phyloP scores from a whole-genome alignment of 345 rosid genomes.

The Clausena lansium region DNA sequence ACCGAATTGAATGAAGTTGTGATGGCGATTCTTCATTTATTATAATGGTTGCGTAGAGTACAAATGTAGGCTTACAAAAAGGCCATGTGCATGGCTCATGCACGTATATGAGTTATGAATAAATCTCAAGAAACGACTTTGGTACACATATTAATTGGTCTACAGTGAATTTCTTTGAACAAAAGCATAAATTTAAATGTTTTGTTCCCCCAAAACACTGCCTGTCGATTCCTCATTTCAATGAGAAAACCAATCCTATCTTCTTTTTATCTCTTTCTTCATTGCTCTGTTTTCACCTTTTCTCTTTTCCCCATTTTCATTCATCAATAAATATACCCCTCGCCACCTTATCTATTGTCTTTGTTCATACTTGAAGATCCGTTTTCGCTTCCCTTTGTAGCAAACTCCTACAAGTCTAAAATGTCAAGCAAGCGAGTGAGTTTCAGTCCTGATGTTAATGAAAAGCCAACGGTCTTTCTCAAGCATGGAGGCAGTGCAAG shows the following conservation, averaged over 20 bases:
- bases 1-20: no score
- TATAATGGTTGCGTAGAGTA: not conserved
- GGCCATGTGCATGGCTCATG: constrained; percentile 33
- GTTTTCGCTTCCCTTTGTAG: not conserved
- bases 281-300: not conserved
- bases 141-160: not conserved
- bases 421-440: constrained; percentile 74
- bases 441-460: constrained; percentile 62
- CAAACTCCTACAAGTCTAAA: not conserved
- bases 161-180: constrained; percentile 27
- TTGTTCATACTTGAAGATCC: not conserved
- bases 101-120: constrained; percentile 10
- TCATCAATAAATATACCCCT: constrained; percentile 44
- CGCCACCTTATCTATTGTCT: constrained; percentile 25
- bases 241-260: constrained; percentile 5
- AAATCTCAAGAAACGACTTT: not conserved
- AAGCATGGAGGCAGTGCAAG: constrained; percentile 37
- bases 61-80: not conserved
- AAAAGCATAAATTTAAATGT: constrained; percentile 11
- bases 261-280: constrained; percentile 14
- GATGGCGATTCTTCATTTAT: no score
- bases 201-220: not conserved
- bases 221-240: constrained; percentile 19
- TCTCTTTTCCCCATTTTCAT: constrained; percentile 14
- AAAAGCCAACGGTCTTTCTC: constrained; percentile 37